Evolutionary conservation across 768 basidiomycete genomes (phyloP).

Genomic region (Rhizopogon roseolus): DNA sequence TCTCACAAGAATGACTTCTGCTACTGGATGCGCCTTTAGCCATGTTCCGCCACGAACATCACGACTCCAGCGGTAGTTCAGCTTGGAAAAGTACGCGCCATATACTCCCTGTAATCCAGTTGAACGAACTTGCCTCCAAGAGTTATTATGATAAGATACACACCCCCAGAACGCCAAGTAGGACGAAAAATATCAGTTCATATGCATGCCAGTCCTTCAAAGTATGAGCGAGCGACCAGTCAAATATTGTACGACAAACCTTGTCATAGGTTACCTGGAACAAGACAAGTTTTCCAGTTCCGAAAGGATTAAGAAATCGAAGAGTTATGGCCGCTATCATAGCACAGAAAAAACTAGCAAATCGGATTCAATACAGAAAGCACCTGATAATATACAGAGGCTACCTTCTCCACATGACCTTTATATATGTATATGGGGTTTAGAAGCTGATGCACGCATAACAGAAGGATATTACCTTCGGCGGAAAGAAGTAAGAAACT

Average conservation of each 20-base stretch:
- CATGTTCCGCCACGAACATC: slow-evolving; percentile 79
- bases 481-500: slow-evolving; percentile 94
- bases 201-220: slow-evolving; percentile 87
- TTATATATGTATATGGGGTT: neutral
- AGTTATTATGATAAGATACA: slow-evolving; percentile 13
- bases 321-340: slow-evolving; percentile 96
- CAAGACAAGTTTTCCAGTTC: slow-evolving; percentile 89
- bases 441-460: neutral
- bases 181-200: slow-evolving; percentile 79
- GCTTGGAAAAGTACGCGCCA: slow-evolving; percentile 88
- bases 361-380: slow-evolving; percentile 25
- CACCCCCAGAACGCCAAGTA: slow-evolving; percentile 89
- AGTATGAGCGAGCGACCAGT: neutral
- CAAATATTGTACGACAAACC: slow-evolving; percentile 29
- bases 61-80: slow-evolving; percentile 87
- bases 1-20: slow-evolving; percentile 78
- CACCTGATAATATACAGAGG: slow-evolving; percentile 7
- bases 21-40: slow-evolving; percentile 71
- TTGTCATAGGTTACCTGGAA: slow-evolving; percentile 90
- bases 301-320: slow-evolving; percentile 90
- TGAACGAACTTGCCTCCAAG: slow-evolving; percentile 4
- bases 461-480: slow-evolving; percentile 51
- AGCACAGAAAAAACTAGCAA: slow-evolving; percentile 90
- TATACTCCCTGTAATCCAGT: slow-evolving; percentile 67
- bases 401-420: slow-evolving; percentile 94